Conservation (phyloP, 2,329 filamentous ascomycete species). For the Neofusicoccum ribis region DNA sequence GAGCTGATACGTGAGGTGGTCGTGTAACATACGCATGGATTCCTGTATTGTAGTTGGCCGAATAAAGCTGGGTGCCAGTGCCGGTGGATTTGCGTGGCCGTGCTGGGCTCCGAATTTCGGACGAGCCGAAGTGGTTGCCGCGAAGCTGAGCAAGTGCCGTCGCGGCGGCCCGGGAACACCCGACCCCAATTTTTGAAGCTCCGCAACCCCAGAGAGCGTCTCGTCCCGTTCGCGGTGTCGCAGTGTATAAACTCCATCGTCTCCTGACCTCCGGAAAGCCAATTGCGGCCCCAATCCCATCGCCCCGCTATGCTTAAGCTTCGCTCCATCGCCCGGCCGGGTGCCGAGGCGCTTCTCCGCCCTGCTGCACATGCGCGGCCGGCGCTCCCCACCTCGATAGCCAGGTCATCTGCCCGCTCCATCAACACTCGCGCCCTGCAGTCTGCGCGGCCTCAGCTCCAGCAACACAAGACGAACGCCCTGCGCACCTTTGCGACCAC, state of each 20-base stretch:
- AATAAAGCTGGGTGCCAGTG: background rate
- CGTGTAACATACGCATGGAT: background rate
- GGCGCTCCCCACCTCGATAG: conserved; percentile 24
- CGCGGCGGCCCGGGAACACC: conserved; percentile 1
- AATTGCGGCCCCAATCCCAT: conserved; percentile 12
- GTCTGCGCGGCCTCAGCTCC: conserved; percentile 4
- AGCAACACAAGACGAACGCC: background rate
- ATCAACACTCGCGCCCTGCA: conserved; percentile 12
- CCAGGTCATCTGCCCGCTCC: conserved; percentile 14
- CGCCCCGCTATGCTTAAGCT: conserved; percentile 31
- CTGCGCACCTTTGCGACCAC: conserved; percentile 35
- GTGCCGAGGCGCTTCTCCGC: conserved; percentile 38
- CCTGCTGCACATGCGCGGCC: conserved; percentile 38
- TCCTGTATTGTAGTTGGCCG: background rate
- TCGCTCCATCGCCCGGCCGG: conserved; percentile 33
- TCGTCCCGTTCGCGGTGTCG: background rate
- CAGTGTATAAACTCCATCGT: background rate
- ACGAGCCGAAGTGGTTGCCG: background rate
- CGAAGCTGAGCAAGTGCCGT: conserved; percentile 8
- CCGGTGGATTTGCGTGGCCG: background rate
- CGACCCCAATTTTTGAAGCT: conserved; percentile 15
- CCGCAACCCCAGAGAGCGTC: conserved; percentile 13
- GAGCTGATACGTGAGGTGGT: no score
- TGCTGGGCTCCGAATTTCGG: conserved; percentile 1
- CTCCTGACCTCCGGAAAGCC: background rate